These are phyloP conservation scores for Dictyostelium purpureum DNA, from an alignment of 78 protist genomes.

Conservation along the genomic window DNA sequence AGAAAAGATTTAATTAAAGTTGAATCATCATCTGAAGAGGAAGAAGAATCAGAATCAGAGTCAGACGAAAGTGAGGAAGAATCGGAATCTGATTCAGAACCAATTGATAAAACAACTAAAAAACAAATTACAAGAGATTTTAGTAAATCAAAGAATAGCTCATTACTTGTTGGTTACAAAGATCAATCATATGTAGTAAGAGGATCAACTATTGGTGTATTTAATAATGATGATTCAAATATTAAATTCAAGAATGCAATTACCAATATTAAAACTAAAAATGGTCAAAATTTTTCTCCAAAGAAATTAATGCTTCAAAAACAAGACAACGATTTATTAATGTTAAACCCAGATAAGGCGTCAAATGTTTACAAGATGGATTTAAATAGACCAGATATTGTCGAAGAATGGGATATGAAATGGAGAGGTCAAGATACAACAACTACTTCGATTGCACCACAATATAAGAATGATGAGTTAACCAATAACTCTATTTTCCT, in stretches of 20 bases:
- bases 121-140: constrained; percentile 26
- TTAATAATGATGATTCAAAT: constrained; percentile 58
- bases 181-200: constrained; percentile 78
- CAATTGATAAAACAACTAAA: not conserved
- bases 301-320: constrained; percentile 80
- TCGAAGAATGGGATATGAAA: constrained; percentile 74
- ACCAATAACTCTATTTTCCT: constrained; percentile 19
- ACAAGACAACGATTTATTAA: constrained; percentile 38
- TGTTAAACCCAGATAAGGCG: constrained; percentile 34
- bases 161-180: constrained; percentile 66
- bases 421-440: constrained; percentile 36
- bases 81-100: not conserved
- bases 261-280: constrained; percentile 25
- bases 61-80: not conserved
- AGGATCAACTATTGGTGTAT: constrained; percentile 85
- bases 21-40: not conserved
- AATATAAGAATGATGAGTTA: constrained; percentile 68
- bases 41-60: not conserved
- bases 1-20: too few species aligned
- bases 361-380: constrained; percentile 70
- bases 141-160: constrained; percentile 41
- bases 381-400: constrained; percentile 69
- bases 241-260: constrained; percentile 69
- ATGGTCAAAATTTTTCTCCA: constrained; percentile 76
- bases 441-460: not conserved